These are phyloP conservation scores for Malus fusca DNA, from an alignment of 306 rosid species.

Conservation along the genomic window DNA sequence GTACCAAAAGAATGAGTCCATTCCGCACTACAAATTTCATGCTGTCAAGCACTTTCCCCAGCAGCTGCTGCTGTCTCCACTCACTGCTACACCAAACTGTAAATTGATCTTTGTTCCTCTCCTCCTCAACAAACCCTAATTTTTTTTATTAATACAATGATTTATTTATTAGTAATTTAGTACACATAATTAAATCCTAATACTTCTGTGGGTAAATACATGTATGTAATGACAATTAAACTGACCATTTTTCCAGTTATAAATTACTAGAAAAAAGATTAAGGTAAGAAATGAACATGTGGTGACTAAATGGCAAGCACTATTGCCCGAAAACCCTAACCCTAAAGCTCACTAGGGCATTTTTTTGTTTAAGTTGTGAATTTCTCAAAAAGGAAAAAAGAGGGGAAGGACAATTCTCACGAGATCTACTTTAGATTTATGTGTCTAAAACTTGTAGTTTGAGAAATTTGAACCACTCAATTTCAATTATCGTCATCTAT, in stretches of 20 bases:
- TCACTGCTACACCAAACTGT: background rate
- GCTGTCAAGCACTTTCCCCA: background rate
- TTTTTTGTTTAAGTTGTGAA: conserved; percentile 6
- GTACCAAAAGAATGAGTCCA: background rate
- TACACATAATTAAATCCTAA: background rate
- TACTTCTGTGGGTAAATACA: background rate
- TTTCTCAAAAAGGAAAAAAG: conserved; percentile 3
- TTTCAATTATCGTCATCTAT: rapidly evolving
- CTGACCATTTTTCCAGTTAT: background rate
- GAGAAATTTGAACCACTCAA: no score
- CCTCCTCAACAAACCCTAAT: background rate
- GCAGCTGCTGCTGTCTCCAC: background rate
- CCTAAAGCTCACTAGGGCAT: background rate
- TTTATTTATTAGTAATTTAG: no score
- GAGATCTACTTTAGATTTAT: rapidly evolving
- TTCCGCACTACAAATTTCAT: background rate
- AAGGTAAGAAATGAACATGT: background rate
- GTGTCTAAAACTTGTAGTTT: rapidly evolving
- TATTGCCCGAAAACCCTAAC: background rate
- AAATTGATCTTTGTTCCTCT: background rate
- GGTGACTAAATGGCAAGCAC: conserved; percentile 15
- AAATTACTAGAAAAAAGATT: background rate
- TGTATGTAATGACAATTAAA: background rate
- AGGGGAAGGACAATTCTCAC: background rate
- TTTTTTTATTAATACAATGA: background rate